Conservation (phyloP, 2,329 filamentous ascomycete species). For the Blumeriella jaapii region DNA sequence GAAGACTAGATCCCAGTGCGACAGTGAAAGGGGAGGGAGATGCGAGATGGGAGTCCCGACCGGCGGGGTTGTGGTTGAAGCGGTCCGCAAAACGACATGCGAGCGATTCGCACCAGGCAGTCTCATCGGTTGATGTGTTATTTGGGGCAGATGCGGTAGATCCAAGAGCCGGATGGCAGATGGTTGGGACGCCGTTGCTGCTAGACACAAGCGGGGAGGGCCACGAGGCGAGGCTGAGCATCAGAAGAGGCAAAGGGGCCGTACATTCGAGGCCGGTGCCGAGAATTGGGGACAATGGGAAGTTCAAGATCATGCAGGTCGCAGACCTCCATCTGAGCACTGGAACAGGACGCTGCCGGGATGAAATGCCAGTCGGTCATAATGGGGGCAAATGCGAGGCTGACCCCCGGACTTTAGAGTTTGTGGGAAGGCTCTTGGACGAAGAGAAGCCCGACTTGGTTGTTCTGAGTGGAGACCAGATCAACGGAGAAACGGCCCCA, state of each 20-base stretch:
- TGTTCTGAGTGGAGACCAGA: conserved; percentile 83
- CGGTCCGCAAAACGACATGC: conserved; percentile 35
- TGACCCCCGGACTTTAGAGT: conserved; percentile 83
- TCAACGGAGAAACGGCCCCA: conserved; percentile 85
- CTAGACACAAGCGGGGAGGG: conserved; percentile 51
- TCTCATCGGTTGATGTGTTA: conserved; percentile 59
- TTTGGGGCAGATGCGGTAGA: conserved; percentile 74
- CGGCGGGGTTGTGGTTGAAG: conserved; percentile 59
- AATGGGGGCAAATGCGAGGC: conserved; percentile 77
- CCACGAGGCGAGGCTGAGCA: conserved; percentile 62
- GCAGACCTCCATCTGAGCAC: conserved; percentile 93
- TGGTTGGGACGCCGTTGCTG: conserved; percentile 63
- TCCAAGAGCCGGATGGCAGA: conserved; percentile 72
- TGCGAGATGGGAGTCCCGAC: conserved; percentile 54
- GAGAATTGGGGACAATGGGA: conserved; percentile 75
- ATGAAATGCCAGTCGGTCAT: conserved; percentile 65
- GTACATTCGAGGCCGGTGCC: conserved; percentile 59
- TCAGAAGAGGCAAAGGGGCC: conserved; percentile 59
- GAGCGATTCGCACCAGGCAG: conserved; percentile 33
- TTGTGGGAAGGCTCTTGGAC: conserved; percentile 71
- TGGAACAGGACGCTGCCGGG: conserved; percentile 72
- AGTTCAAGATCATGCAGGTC: conserved; percentile 94
- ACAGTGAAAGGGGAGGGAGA: conserved; percentile 40
- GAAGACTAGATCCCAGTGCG: conserved; percentile 45
- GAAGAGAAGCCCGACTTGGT: conserved; percentile 92